Conservation (phyloP, 768 basidiomycete genomes). For the Agrocybe praecox region DNA sequence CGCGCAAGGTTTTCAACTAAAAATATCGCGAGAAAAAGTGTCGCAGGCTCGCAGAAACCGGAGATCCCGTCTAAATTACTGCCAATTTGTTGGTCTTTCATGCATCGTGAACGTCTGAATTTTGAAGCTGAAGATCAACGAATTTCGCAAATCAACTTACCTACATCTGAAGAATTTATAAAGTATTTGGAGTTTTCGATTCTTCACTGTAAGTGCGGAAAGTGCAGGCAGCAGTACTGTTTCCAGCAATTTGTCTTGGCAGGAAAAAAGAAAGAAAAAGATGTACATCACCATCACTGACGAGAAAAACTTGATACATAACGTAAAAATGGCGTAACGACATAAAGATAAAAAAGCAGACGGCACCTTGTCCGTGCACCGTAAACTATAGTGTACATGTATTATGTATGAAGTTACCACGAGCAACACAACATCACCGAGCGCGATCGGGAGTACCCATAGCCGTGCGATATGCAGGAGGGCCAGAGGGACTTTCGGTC, state of each 20-base stretch:
- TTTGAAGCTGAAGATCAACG: too few relatives aligned
- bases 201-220: too few relatives aligned
- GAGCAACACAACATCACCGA: neutral
- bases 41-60: too few relatives aligned
- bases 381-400: neutral
- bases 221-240: neutral
- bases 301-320: neutral
- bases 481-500: neutral
- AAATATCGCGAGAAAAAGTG: too few relatives aligned
- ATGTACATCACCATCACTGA: neutral
- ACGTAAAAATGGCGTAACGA: neutral
- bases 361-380: neutral
- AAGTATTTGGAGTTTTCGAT: too few relatives aligned
- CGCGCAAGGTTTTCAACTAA: too few relatives aligned
- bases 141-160: too few relatives aligned
- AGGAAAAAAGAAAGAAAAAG: neutral
- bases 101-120: too few relatives aligned
- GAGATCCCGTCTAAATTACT: too few relatives aligned
- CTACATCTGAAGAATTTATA: too few relatives aligned
- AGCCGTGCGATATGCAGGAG: slow-evolving; percentile 11
- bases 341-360: neutral
- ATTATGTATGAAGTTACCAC: neutral
- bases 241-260: too few relatives aligned
- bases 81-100: too few relatives aligned
- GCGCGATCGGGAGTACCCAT: neutral